Base-by-base conservation (phyloP, 306 rosid species). In the Hippophae rhamnoides region DNA sequence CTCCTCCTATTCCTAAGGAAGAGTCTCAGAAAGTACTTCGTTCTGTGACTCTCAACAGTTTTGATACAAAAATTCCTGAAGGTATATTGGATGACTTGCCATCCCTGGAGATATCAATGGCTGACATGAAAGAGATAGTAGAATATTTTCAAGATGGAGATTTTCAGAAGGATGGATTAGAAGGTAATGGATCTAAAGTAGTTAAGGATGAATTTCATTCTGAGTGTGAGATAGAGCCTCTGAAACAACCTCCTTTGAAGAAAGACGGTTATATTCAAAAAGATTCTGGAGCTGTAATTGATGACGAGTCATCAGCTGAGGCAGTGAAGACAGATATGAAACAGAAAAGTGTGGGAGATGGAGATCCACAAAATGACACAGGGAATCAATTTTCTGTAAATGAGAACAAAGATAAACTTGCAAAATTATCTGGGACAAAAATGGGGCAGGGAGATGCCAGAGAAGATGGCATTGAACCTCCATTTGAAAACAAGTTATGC, bases 101-200 rank as follows among this genome's bases (percentile, higher is more conserved):
- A 31, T 31, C 38, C 5, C 38, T 31, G 47, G 73, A 61, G 66
- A 56, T 52, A 7, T 57, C 47, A 54, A 54, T 58, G 25, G 12
- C 72, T 48, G 61, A 59, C 67, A 62, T 27, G 43, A 69, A 76
- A 58, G 68, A 65, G 68, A 48, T 18, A 48, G 77, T 54, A 71
- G 75, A 69, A 62, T 74, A 74, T 50, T 60, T 56, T 59, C 72
- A 57, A 43, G 70, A 48, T 63, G 79, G 61, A 60, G 48, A 61
- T 69, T 61, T 55, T 45, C 44, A 7, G 52, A 63, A 73, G 68
- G 53, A 73, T 62, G 46, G 62, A 55, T 47, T 59, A 43, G 41
- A 41, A 62, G 61, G 47, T 13, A 57, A 63, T 56, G 54, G 53
- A 49, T 49, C 71, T 14, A 25, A 67, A 78, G 48, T 55, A 63